Evolutionary conservation across 1,139 yeast genomes (phyloP).

Genomic region (Kodamaea suecica): DNA sequence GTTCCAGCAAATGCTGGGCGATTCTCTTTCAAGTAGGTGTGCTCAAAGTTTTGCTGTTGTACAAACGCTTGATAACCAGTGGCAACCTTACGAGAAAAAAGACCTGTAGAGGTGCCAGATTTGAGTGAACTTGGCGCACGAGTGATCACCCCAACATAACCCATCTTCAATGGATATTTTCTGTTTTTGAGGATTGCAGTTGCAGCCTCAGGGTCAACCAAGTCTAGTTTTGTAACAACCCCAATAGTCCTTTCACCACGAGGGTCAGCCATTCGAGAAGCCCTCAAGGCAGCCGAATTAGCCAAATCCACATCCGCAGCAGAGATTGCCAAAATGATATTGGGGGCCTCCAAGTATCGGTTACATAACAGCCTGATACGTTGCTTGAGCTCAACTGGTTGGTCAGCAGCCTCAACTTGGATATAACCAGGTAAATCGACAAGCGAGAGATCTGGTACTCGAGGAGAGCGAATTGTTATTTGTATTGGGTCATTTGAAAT

Average conservation of each 20-base stretch:
- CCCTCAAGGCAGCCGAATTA: slow-evolving; percentile 88
- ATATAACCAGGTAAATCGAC: slow-evolving; percentile 98
- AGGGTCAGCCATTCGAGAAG: slow-evolving; percentile 92
- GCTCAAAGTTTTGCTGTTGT: slow-evolving; percentile 67
- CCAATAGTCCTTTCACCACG: slow-evolving; percentile 94
- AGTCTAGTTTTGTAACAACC: slow-evolving; percentile 88
- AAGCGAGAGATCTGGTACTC: slow-evolving; percentile 88
- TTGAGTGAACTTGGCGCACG: slow-evolving; percentile 53
- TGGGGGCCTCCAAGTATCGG: slow-evolving; percentile 84
- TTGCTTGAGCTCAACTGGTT: slow-evolving; percentile 77
- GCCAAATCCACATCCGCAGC: slow-evolving; percentile 99
- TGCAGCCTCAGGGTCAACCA: slow-evolving; percentile 77
- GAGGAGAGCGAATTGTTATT: slow-evolving; percentile 83
- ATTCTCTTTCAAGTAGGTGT: slow-evolving; percentile 55
- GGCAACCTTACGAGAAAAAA: slow-evolving; percentile 36
- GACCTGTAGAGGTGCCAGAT: slow-evolving; percentile 13
- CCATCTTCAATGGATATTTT: slow-evolving; percentile 89
- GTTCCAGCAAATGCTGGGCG: slow-evolving; percentile 62
- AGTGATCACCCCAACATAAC: slow-evolving; percentile 96
- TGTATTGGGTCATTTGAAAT: slow-evolving; percentile 91
- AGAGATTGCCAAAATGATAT: slow-evolving; percentile 90
- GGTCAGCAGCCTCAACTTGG: slow-evolving; percentile 95
- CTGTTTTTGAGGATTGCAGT: slow-evolving; percentile 65
- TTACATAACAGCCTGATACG: slow-evolving; percentile 80
- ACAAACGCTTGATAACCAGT: slow-evolving; percentile 48